Evolutionary conservation across 2,329 filamentous ascomycete species (phyloP).

Genomic region (Xylaria sp.): DNA sequence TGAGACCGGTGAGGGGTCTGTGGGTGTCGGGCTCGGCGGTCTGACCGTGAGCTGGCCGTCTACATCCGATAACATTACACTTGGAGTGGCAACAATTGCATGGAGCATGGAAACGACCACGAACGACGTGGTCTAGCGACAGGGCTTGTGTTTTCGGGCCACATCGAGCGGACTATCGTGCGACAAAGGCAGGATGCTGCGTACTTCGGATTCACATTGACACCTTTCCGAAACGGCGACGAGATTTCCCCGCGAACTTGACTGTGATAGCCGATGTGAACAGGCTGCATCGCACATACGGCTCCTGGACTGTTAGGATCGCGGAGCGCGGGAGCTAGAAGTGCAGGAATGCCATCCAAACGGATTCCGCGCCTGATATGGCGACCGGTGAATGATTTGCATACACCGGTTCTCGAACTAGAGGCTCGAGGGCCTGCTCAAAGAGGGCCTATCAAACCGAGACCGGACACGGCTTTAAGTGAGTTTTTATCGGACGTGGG

Average conservation of each 20-base stretch:
- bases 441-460: too few relatives aligned
- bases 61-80: conserved; percentile 59
- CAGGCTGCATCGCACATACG: conserved; percentile 40
- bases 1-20: conserved; percentile 46
- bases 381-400: conserved; percentile 37
- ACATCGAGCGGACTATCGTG: conserved; percentile 61
- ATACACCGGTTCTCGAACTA: too few relatives aligned
- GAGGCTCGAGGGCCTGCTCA: too few relatives aligned
- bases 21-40: conserved; percentile 59
- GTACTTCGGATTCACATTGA: conserved; percentile 56
- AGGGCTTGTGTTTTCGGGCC: conserved; percentile 67
- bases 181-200: conserved; percentile 56
- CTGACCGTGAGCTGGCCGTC: conserved; percentile 61
- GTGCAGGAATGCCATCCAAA: conserved; percentile 33
- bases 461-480: too few relatives aligned
- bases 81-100: conserved; percentile 49
- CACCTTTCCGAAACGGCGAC: conserved; percentile 54
- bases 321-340: conserved; percentile 53
- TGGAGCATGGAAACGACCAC: conserved; percentile 46
- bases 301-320: conserved; percentile 27
- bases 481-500: too few relatives aligned
- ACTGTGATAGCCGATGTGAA: conserved; percentile 62
- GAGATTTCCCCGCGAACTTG: conserved; percentile 65
- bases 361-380: conserved; percentile 62
- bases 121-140: conserved; percentile 64